Evolutionary conservation across 345 rosid genomes (phyloP).

Genomic region (Boechera divaricarpa): DNA sequence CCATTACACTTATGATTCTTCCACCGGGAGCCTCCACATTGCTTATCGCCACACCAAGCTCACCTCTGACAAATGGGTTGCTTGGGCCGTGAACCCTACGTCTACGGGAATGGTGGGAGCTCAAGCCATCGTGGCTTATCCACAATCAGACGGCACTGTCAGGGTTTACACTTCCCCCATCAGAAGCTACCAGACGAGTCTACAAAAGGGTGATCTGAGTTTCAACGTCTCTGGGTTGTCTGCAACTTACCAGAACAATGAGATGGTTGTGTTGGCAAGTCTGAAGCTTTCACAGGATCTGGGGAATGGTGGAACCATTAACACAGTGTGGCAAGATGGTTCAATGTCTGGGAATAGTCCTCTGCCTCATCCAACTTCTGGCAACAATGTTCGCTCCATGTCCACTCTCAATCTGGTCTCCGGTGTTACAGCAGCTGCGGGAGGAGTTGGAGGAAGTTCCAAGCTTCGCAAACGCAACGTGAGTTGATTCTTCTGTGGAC

Average conservation of each 20-base stretch:
- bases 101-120: slow-evolving; percentile 74
- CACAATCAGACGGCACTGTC: slow-evolving; percentile 58
- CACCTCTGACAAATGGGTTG: slow-evolving; percentile 66
- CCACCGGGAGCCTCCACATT: slow-evolving; percentile 59
- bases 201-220: slow-evolving; percentile 64
- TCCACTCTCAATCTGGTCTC: slow-evolving; percentile 65
- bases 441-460: slow-evolving; percentile 50
- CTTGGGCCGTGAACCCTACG: slow-evolving; percentile 91
- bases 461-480: slow-evolving; percentile 63
- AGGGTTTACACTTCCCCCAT: slow-evolving; percentile 73
- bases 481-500: slow-evolving; percentile 52
- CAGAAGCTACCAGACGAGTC: slow-evolving; percentile 52
- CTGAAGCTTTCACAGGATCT: slow-evolving; percentile 47
- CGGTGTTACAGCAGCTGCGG: slow-evolving; percentile 51
- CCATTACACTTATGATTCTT: slow-evolving; percentile 67
- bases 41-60: slow-evolving; percentile 75
- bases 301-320: slow-evolving; percentile 45
- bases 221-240: slow-evolving; percentile 66
- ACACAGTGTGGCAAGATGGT: slow-evolving; percentile 89
- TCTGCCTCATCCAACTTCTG: slow-evolving; percentile 52
- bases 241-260: slow-evolving; percentile 58
- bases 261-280: slow-evolving; percentile 75
- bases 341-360: slow-evolving; percentile 54
- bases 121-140: slow-evolving; percentile 84
- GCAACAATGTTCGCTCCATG: slow-evolving; percentile 58